These are phyloP conservation scores for Lunularia cruciata DNA, from an alignment of 225 moss, liverwort and hornwort species.

Conservation along the genomic window DNA sequence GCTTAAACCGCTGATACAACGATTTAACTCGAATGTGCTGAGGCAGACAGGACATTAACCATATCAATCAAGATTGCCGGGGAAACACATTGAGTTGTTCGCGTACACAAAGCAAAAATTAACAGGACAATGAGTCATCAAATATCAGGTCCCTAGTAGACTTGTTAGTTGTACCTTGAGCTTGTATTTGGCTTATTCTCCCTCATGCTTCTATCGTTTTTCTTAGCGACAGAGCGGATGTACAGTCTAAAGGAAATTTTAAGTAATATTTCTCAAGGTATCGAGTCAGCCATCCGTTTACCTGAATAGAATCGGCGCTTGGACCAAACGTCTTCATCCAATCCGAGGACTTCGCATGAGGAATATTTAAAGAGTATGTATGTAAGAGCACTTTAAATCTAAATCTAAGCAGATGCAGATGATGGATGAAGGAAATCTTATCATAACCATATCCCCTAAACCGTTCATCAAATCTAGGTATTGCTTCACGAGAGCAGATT, in stretches of 20 bases:
- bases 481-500: constrained; percentile 35
- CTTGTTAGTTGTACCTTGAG: too few species aligned
- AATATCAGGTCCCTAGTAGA: too few species aligned
- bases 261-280: too few species aligned
- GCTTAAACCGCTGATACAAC: constrained; percentile 37
- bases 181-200: too few species aligned
- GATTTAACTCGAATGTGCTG: constrained; percentile 37
- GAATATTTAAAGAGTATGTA: constrained; percentile 31
- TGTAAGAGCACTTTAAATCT: constrained; percentile 34
- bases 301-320: constrained; percentile 36
- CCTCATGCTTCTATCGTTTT: too few species aligned
- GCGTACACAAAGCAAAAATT: too few species aligned
- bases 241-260: too few species aligned
- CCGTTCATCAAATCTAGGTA: constrained; percentile 42
- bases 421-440: constrained; percentile 36
- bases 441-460: constrained; percentile 45
- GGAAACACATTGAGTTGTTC: too few species aligned
- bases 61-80: background rate
- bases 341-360: constrained; percentile 39
- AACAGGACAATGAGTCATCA: too few species aligned
- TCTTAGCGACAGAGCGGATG: too few species aligned
- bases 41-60: background rate
- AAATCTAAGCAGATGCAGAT: constrained; percentile 34
- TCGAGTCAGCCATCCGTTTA: too few species aligned
- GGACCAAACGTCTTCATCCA: constrained; percentile 40